Evolutionary conservation across 176 grass and related monocot species (phyloP).

Genomic region (Tillandsia leiboldiana): DNA sequence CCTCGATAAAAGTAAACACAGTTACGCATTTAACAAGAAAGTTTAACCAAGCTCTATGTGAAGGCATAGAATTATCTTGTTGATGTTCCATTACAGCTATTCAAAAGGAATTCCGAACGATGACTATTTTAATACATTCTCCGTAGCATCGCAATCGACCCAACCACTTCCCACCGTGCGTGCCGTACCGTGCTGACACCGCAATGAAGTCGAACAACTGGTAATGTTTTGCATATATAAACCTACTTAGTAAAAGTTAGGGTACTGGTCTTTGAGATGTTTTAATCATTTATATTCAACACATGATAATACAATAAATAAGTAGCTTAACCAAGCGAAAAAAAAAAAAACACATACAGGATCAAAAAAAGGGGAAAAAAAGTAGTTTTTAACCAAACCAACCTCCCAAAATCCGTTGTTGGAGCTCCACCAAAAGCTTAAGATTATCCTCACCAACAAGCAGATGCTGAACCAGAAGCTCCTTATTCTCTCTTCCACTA

Average conservation of each 20-base stretch:
- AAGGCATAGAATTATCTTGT: no score
- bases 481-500: constrained; percentile 54
- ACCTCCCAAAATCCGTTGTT: constrained; percentile 69
- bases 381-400: background rate
- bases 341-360: background rate
- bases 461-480: constrained; percentile 84
- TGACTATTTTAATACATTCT: background rate
- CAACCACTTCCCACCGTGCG: no score
- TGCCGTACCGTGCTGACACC: no score
- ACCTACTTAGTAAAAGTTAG: no score
- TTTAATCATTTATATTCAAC: no score
- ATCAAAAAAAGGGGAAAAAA: no score
- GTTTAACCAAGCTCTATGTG: no score
- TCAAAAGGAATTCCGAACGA: no score
- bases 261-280: no score
- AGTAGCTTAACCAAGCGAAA: background rate
- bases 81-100: no score
- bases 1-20: background rate
- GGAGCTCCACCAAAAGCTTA: constrained; percentile 72
- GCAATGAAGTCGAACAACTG: background rate
- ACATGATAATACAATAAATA: background rate
- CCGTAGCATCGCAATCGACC: background rate
- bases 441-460: constrained; percentile 76
- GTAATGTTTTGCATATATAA: no score
- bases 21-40: no score